A percentile compares a stretch with the other conserved stretches of the same genome.
These are phyloP conservation scores for Chaetomium olivaceum DNA, from an alignment of 2,329 filamentous ascomycete genomes.

Conservation along the genomic window DNA sequence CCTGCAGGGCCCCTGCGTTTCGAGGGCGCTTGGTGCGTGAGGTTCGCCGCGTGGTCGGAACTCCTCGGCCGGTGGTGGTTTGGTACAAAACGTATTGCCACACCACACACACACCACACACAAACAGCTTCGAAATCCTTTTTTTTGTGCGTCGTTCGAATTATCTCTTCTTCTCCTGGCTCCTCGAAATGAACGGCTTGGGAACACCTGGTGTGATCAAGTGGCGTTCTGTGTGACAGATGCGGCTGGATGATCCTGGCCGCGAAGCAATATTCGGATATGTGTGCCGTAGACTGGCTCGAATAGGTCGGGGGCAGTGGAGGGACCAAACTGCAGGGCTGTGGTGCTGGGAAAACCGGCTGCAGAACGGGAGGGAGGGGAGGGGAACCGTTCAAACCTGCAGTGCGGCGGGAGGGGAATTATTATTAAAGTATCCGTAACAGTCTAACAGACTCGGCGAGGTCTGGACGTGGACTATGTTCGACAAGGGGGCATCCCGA, in stretches of 20 bases:
- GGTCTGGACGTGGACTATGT: neutral
- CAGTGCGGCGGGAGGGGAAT: neutral
- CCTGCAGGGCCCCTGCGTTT: constrained; percentile 4
- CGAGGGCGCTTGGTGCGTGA: constrained; percentile 11
- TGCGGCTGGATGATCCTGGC: neutral
- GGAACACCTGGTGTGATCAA: neutral
- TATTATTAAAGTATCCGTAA: constrained; percentile 2
- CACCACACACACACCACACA: neutral
- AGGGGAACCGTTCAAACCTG: constrained; percentile 2
- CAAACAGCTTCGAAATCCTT: neutral
- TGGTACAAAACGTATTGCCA: neutral
- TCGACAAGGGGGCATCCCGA: constrained; percentile 10
- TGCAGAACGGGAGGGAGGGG: neutral
- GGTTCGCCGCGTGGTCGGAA: neutral
- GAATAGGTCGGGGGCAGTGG: neutral
- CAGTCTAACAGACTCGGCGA: constrained; percentile 11
- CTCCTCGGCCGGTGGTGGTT: neutral
- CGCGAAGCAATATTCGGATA: constrained; percentile 3
- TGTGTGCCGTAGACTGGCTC: constrained; percentile 9
- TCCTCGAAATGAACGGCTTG: constrained; percentile 1
- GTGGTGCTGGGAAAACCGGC: neutral
- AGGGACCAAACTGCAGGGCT: neutral
- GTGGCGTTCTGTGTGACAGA: constrained; percentile 5
- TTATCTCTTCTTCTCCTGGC: neutral
- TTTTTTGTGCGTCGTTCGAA: neutral